Percentiles rank a stretch among this genome's conserved stretches.
Conservation (phyloP, 495 filamentous ascomycete genomes). For the Astrothelium macrocarpum region DNA sequence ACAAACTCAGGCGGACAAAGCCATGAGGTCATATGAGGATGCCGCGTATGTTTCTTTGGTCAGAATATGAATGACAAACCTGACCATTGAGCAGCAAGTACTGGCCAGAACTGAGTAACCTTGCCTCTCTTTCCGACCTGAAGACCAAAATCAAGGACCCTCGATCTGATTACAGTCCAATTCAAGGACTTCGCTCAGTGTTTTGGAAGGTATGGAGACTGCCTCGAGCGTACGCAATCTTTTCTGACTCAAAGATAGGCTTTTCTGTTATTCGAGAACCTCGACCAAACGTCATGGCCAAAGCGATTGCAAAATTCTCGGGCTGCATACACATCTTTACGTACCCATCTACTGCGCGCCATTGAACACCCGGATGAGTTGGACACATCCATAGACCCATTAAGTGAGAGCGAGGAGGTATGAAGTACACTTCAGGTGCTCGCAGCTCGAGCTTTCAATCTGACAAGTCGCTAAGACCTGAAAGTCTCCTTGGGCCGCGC, state of each 20-base stretch:
- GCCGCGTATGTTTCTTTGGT: neutral
- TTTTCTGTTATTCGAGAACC: slow-evolving; percentile 69
- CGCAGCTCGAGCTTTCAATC: slow-evolving; percentile 16
- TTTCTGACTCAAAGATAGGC: slow-evolving; percentile 39
- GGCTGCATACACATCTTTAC: slow-evolving; percentile 59
- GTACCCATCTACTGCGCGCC: slow-evolving; percentile 63
- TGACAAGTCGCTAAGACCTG: slow-evolving; percentile 37
- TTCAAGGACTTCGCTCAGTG: slow-evolving; percentile 67
- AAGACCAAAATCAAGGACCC: slow-evolving; percentile 52
- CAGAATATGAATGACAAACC: neutral
- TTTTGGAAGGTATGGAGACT: slow-evolving; percentile 72
- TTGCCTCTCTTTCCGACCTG: slow-evolving; percentile 46
- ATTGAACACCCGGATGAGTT: slow-evolving; percentile 76
- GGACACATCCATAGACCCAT: slow-evolving; percentile 65
- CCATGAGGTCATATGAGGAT: neutral
- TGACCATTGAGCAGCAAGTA: slow-evolving; percentile 15
- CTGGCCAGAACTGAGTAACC: slow-evolving; percentile 28
- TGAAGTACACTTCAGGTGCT: slow-evolving; percentile 22
- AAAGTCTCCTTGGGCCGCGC: slow-evolving; percentile 81
- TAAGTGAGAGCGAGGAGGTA: slow-evolving; percentile 79
- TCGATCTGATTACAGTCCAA: slow-evolving; percentile 36
- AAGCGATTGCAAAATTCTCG: slow-evolving; percentile 57
- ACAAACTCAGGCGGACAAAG: neutral
- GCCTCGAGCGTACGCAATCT: neutral
- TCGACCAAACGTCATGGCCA: slow-evolving; percentile 59